Evolutionary conservation across 768 basidiomycete species (phyloP), one percentile per base, ranked within the genome.

Genomic region (Panellus pusillus): DNA sequence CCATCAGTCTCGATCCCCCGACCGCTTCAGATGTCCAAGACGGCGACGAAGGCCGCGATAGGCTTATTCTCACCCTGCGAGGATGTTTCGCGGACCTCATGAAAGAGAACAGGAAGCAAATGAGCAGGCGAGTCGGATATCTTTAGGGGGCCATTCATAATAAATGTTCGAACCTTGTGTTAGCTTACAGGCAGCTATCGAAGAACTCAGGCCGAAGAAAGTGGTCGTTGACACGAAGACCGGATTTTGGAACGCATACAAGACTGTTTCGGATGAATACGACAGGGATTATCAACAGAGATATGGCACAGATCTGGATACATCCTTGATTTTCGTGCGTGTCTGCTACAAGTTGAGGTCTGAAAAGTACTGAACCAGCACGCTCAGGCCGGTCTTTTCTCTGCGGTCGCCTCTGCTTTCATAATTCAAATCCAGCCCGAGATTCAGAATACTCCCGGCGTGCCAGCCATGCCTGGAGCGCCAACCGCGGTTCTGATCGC

Each of bases 141-240:
- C 6, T 32, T 32, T 32, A 13, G 31, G 31, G 6, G 31, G 31
- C 13, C 31, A 32, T n/a, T n/a, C n/a, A n/a, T n/a, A n/a, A n/a
- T n/a, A n/a, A n/a, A n/a, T n/a, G n/a, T n/a, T n/a, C n/a, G n/a
- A n/a, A n/a, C n/a, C n/a, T n/a, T n/a, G n/a, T n/a, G n/a, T n/a
- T n/a, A 32, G 31, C 31, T 32, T 73, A 69, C 2, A 69, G 71
- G 39, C 58, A n/a, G 39, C 39, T 7, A 40, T 40, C 39, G 18
- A n/a, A 19, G 39, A 40, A 19, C 39, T 40, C 18, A 40, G 15
- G 15, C 39, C 39, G 18, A 40, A 40, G 18, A 15, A 15, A n/a
- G 6, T 15, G 6, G 18, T 19, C 14, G 24, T 20, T 6, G 43
- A 44, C n/a, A 44, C 9, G 9, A 29, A 44, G 20, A 44, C 43